Percentiles rank a stretch among this genome's conserved stretches.
phyloP scores from a whole-genome alignment of 805 yeast genomes.

The Candida mattraensis region DNA sequence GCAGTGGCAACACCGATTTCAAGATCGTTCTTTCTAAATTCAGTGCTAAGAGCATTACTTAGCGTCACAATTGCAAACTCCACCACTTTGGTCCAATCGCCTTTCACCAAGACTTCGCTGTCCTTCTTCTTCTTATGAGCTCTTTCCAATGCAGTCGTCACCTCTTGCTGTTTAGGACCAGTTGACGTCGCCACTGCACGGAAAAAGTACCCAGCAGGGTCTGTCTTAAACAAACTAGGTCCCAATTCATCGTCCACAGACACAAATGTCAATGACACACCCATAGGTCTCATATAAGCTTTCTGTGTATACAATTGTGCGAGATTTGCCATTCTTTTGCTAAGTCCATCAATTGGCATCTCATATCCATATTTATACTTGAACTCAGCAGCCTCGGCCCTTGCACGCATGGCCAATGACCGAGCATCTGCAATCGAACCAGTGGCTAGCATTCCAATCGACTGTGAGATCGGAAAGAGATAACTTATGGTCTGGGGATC shows the following conservation, averaged over 20 bases:
- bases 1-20: conserved; percentile 88
- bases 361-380: conserved; percentile 93
- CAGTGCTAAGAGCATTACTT: conserved; percentile 86
- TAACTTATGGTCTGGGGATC: conserved; percentile 87
- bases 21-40: conserved; percentile 88
- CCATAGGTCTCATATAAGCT: conserved; percentile 98
- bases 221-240: conserved; percentile 87
- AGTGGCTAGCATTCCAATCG: conserved; percentile 87
- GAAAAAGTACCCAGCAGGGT: conserved; percentile 95
- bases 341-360: conserved; percentile 90
- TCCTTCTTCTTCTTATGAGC: conserved; percentile 62
- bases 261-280: conserved; percentile 87
- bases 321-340: conserved; percentile 93
- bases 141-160: conserved; percentile 85
- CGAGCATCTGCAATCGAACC: conserved; percentile 97
- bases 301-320: conserved; percentile 96
- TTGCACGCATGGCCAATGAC: conserved; percentile 84
- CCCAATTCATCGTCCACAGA: conserved; percentile 89
- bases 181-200: conserved; percentile 92
- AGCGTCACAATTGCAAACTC: conserved; percentile 87
- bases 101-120: conserved; percentile 57
- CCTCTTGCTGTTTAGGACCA: conserved; percentile 97
- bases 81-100: conserved; percentile 85
- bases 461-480: conserved; percentile 76
- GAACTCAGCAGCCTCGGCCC: conserved; percentile 95